Evolutionary conservation across 495 filamentous ascomycete genomes (phyloP), one percentile per base, ranked within the genome.

Genomic region (Penicillium lividum): DNA sequence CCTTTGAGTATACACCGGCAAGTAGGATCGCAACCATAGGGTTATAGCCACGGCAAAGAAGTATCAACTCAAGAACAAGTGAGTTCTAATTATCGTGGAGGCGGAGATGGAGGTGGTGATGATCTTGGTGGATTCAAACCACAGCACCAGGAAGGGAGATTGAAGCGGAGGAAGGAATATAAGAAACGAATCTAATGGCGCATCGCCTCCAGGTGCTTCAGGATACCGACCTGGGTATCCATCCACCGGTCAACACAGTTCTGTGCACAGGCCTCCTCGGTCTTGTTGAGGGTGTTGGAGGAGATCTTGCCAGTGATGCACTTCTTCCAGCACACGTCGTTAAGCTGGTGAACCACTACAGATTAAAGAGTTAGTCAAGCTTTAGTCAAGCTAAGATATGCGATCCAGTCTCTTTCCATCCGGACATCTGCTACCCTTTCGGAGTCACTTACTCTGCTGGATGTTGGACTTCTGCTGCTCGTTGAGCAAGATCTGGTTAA

Each of bases 201-300:
- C 76, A 91, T 78, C 46, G 68, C 77, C 60, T 91, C 83, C 69
- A 98, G 71, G 66, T 96, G 89, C 77, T 85, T 85, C 74, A 98
- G 68, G 13, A 96, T 88, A 18, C 87, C 73, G 49, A 89, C 68
- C 75, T 93, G 92, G 52, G 90, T 82, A 75, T 98, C 94, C 80
- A 97, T 80, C 77, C 92, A 98, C 50, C 94, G 83, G 59, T 95
- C 89, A 46, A 97, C 90, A 67, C 94, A 98, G 77, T 97, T 96
- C 71, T 87, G 77, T 65, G 93, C 78, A 73, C 94, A 98, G 5
- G 76, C 65, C 76, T 91, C 86, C 80, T 98, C 94, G 54, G 57
- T 75, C 62, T 77, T 82, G 58, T 95, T 91, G 54, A 98, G 79
- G 60, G 81, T 78, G 29, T 82, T 82, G 44, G 76, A 80, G 45